These are phyloP conservation scores for Chlorella sp. DNA, from an alignment of 139 green algal genomes.

Conservation along the genomic window DNA sequence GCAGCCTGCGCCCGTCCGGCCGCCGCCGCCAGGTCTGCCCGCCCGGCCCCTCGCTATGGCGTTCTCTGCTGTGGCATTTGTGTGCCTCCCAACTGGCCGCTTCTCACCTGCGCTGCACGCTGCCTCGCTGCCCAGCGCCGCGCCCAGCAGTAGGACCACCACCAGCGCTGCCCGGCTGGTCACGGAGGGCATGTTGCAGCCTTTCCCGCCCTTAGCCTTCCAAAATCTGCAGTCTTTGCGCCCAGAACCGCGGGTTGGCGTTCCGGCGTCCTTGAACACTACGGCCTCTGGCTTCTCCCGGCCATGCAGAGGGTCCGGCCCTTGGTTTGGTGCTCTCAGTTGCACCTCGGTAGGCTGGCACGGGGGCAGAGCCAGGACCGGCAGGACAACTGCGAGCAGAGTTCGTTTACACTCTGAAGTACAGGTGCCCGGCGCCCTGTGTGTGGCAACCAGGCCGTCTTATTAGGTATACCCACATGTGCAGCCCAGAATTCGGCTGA, in stretches of 20 bases:
- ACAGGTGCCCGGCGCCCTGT: too few relatives aligned
- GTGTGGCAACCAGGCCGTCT: too few relatives aligned
- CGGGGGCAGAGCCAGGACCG: too few relatives aligned
- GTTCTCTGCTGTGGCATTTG: neutral
- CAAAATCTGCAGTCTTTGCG: neutral
- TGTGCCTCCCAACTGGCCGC: too few relatives aligned
- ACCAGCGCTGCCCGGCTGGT: neutral
- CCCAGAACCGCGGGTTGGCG: too few relatives aligned
- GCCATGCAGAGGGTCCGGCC: neutral
- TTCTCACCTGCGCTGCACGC: neutral
- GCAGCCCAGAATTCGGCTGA: too few relatives aligned
- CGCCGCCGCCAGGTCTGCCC: neutral
- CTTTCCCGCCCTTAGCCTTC: neutral
- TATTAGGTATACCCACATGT: too few relatives aligned
- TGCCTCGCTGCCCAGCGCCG: neutral
- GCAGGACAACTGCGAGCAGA: too few relatives aligned
- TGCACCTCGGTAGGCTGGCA: too few relatives aligned
- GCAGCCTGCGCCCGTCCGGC: neutral
- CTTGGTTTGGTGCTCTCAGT: neutral
- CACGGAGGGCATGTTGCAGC: neutral
- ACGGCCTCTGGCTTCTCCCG: neutral
- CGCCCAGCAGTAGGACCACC: neutral
- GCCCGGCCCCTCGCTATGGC: neutral
- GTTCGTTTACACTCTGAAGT: too few relatives aligned
- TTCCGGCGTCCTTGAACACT: too few relatives aligned